Conservation (phyloP, 2,329 filamentous ascomycete genomes). For the Alternaria longipes region DNA sequence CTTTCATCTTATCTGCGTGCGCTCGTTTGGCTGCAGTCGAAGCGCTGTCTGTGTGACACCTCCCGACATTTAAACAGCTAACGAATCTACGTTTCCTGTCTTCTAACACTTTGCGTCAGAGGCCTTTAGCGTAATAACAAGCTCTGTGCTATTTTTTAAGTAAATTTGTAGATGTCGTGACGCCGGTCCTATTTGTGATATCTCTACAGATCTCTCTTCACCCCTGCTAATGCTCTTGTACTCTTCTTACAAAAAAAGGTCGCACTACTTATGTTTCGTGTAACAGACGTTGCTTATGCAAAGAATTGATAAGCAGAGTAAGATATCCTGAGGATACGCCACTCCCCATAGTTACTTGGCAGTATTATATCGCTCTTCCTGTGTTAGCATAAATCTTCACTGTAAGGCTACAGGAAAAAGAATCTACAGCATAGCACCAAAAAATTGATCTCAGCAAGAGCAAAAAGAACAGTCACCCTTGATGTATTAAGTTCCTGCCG, state of each 20-base stretch:
- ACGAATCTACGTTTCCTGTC: background rate
- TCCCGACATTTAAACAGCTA: background rate
- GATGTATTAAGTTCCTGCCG: background rate
- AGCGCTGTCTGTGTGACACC: background rate
- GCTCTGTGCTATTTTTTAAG: background rate
- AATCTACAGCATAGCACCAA: background rate
- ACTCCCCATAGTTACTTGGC: background rate
- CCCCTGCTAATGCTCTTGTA: background rate
- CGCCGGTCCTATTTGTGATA: background rate
- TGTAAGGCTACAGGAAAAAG: background rate
- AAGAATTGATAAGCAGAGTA: background rate
- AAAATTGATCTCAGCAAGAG: background rate
- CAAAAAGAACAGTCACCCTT: slow-evolving; percentile 7
- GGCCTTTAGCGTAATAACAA: background rate
- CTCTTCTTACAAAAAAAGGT: background rate
- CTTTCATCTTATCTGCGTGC: background rate
- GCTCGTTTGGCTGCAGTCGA: background rate
- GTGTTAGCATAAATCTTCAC: background rate
- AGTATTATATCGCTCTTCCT: background rate
- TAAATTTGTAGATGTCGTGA: background rate
- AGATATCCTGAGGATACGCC: background rate
- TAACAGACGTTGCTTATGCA: background rate
- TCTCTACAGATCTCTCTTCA: background rate
- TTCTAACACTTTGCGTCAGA: background rate
- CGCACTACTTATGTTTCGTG: background rate